These are phyloP conservation scores for Scheffersomyces lignicola DNA, from an alignment of 1,139 yeast genomes.

Conservation along the genomic window DNA sequence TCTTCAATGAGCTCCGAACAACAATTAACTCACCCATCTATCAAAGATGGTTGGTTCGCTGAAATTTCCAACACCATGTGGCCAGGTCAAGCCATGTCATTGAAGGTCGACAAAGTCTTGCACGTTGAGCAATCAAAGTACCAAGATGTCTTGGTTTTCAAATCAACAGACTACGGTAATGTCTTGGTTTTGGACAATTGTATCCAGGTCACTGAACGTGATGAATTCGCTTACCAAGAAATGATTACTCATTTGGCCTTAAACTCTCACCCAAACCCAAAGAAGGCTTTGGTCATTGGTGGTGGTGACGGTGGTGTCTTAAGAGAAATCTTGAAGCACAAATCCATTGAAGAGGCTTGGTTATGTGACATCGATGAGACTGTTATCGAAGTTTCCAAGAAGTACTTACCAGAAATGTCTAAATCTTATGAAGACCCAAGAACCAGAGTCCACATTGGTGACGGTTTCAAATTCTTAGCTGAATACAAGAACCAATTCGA, in stretches of 20 bases:
- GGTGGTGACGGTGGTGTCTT: constrained; percentile 98
- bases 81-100: constrained; percentile 94
- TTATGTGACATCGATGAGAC: constrained; percentile 91
- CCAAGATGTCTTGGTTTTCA: constrained; percentile 87
- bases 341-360: constrained; percentile 78
- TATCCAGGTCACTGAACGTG: constrained; percentile 91
- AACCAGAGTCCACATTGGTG: constrained; percentile 81
- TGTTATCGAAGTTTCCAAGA: constrained; percentile 78
- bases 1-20: constrained; percentile 12
- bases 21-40: constrained; percentile 67
- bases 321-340: constrained; percentile 88
- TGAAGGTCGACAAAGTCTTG: constrained; percentile 77
- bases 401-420: constrained; percentile 83
- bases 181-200: constrained; percentile 89
- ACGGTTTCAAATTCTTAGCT: constrained; percentile 87
- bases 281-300: constrained; percentile 85
- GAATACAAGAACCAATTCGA: constrained; percentile 73
- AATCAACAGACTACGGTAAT: constrained; percentile 85
- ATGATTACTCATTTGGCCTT: constrained; percentile 90
- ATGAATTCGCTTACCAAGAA: constrained; percentile 93
- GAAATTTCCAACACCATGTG: constrained; percentile 86
- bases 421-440: constrained; percentile 78
- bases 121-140: constrained; percentile 80
- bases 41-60: constrained; percentile 88
- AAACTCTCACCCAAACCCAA: constrained; percentile 89